Conservation (phyloP, 2,329 filamentous ascomycete species). For the Pestalotiopsis sp. region DNA sequence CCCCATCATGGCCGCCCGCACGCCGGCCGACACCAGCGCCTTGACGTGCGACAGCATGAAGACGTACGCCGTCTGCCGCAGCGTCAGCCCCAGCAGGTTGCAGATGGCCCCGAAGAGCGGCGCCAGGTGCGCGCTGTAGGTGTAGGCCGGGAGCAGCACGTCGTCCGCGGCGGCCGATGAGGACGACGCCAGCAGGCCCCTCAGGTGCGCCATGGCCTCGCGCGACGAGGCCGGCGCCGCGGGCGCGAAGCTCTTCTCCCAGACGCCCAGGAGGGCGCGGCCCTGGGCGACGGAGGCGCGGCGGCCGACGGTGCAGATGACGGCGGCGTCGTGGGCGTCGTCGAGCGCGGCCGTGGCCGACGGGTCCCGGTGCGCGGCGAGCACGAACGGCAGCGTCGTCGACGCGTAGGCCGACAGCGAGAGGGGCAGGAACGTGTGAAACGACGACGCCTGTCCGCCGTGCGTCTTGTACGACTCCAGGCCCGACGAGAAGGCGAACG, state of each 20-base stretch:
- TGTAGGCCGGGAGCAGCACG: slow-evolving; percentile 40
- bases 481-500: slow-evolving; percentile 85
- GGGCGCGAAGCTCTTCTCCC: slow-evolving; percentile 67
- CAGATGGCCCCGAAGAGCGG: slow-evolving; percentile 73
- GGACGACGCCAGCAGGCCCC: neutral
- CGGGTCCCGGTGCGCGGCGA: slow-evolving; percentile 66
- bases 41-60: slow-evolving; percentile 79
- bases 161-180: neutral
- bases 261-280: slow-evolving; percentile 72
- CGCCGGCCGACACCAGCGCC: slow-evolving; percentile 75
- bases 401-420: slow-evolving; percentile 73
- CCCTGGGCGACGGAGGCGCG: slow-evolving; percentile 78
- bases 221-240: slow-evolving; percentile 14
- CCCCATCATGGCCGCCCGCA: slow-evolving; percentile 76
- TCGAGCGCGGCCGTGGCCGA: slow-evolving; percentile 60
- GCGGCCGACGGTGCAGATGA: slow-evolving; percentile 78
- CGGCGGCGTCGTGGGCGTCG: slow-evolving; percentile 76
- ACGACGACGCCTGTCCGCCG: slow-evolving; percentile 49
- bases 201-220: slow-evolving; percentile 28
- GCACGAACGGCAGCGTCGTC: slow-evolving; percentile 74
- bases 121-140: slow-evolving; percentile 67
- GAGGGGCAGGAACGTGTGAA: slow-evolving; percentile 69
- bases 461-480: slow-evolving; percentile 83
- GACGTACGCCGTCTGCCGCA: slow-evolving; percentile 70
- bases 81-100: slow-evolving; percentile 60